These are phyloP conservation scores for Kazachstania martiniae DNA, from an alignment of 805 yeast genomes.

Conservation along the genomic window DNA sequence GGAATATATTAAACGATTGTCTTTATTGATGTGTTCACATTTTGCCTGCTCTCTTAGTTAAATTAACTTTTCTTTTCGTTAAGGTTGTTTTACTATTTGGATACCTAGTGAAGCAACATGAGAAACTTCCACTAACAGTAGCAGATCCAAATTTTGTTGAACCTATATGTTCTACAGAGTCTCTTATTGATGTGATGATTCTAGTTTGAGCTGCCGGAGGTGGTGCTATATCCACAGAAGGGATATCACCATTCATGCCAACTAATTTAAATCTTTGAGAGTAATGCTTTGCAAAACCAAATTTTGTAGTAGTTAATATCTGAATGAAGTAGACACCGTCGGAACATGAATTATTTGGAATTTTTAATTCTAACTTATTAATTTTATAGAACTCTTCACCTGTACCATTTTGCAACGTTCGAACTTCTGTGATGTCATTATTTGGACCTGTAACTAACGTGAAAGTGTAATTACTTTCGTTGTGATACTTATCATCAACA, in stretches of 20 bases:
- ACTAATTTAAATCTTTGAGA: constrained; percentile 49
- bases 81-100: not conserved
- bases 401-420: constrained; percentile 24
- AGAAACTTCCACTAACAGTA: too few relatives aligned
- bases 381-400: too few relatives aligned
- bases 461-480: constrained; percentile 39
- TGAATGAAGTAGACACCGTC: constrained; percentile 67
- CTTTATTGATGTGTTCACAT: not conserved
- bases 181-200: too few relatives aligned
- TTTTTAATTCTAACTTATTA: constrained; percentile 29
- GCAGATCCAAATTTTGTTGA: too few relatives aligned
- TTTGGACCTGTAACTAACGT: constrained; percentile 63
- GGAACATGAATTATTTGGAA: constrained; percentile 38
- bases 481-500: too few relatives aligned
- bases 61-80: not conserved
- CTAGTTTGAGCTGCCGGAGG: too few relatives aligned
- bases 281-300: constrained; percentile 53
- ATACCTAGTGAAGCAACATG: too few relatives aligned
- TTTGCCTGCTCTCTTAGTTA: not conserved
- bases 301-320: constrained; percentile 36
- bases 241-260: constrained; percentile 66
- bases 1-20: too few relatives aligned
- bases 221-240: constrained; percentile 27
- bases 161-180: too few relatives aligned
- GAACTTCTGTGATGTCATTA: constrained; percentile 33